Conservation (phyloP, 371 early-diverging fungal genomes). For the Blastocladiella emersonii region DNA sequence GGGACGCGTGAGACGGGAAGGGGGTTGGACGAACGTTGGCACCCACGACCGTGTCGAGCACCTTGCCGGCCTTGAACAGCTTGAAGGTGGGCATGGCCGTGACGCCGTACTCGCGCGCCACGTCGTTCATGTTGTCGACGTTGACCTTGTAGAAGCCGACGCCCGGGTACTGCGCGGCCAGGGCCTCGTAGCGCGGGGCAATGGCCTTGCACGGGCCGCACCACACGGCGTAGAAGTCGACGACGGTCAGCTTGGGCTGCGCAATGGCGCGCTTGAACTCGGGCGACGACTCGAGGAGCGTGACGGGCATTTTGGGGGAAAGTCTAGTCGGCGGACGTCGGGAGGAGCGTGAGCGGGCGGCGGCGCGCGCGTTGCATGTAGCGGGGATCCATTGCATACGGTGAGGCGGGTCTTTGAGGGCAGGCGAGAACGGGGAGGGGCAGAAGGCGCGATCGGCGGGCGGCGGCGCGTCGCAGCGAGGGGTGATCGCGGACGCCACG, state of each 20-base stretch:
- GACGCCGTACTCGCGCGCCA: background rate
- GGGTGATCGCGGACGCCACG: no score
- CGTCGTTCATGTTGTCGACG: background rate
- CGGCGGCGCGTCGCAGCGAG: no score
- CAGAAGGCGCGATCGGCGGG: no score
- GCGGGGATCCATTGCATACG: no score
- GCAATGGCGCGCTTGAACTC: conserved; percentile 2
- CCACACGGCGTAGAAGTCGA: conserved; percentile 19
- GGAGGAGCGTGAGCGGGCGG: no score
- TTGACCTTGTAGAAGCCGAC: background rate
- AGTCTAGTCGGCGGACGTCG: no score
- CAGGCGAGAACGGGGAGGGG: no score
- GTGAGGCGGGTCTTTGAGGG: no score
- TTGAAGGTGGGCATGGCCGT: conserved; percentile 1
- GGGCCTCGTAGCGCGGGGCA: conserved; percentile 46
- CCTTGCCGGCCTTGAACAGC: conserved; percentile 20
- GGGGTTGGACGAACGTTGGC: conserved; percentile 10
- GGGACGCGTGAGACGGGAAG: background rate
- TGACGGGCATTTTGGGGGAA: background rate
- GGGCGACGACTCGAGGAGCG: background rate
- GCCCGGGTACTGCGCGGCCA: background rate
- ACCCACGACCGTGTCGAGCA: conserved; percentile 20
- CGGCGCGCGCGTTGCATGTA: no score
- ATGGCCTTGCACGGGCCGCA: conserved; percentile 74
- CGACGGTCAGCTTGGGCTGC: conserved; percentile 3